Conservation (phyloP, 106 monocot species). For the Alisma plantagoaquatica region DNA sequence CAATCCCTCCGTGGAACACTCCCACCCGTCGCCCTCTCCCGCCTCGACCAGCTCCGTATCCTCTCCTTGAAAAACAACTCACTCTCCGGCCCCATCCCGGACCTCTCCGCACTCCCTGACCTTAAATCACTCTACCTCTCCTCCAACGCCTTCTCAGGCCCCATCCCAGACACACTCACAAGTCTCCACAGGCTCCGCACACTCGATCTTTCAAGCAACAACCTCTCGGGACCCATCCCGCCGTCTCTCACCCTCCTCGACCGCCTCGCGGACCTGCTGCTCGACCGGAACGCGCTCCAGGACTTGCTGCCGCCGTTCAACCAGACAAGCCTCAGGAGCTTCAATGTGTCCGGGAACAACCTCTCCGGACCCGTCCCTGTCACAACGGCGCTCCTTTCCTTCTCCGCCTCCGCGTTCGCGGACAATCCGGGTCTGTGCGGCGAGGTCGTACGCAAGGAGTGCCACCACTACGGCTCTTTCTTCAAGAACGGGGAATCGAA, state of each 20-base stretch:
- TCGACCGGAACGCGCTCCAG: conserved; percentile 41
- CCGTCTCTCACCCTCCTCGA: conserved; percentile 10
- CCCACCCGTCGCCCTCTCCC: conserved; percentile 19
- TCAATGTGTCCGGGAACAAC: conserved; percentile 57
- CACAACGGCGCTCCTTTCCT: conserved; percentile 16
- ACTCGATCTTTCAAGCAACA: conserved; percentile 62
- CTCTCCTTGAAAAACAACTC: conserved; percentile 67
- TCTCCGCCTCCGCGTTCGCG: conserved; percentile 32
- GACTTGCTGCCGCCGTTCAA: conserved; percentile 57
- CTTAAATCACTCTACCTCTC: conserved; percentile 68
- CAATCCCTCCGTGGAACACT: conserved; percentile 36
- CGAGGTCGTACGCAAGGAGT: conserved; percentile 40
- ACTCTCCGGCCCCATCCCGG: conserved; percentile 51
- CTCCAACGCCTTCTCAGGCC: conserved; percentile 50
- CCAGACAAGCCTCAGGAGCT: conserved; percentile 41
- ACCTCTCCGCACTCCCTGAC: conserved; percentile 59
- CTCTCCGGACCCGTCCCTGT: conserved; percentile 51
- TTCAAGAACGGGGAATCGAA: too few species aligned
- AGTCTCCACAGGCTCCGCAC: conserved; percentile 47
- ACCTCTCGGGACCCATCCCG: conserved; percentile 35
- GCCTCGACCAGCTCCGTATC: conserved; percentile 64
- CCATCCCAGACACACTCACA: conserved; percentile 41
- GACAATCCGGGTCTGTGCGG: conserved; percentile 62
- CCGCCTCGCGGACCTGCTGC: conserved; percentile 38
- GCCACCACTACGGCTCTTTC: conserved; percentile 30